Conservation (phyloP, 495 filamentous ascomycete species). For the Penicillium goetzii region DNA sequence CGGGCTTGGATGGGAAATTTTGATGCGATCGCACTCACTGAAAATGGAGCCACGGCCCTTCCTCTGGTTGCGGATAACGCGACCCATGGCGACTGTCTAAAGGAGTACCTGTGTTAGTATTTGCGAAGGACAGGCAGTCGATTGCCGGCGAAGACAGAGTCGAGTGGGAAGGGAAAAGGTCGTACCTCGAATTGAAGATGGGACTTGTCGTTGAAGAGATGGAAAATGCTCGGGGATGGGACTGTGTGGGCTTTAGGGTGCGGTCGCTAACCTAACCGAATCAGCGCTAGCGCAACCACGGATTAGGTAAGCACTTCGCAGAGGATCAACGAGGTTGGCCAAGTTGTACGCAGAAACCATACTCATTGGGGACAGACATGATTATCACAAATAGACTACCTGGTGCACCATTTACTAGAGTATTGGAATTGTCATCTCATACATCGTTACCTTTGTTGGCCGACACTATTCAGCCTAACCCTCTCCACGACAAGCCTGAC, state of each 20-base stretch:
- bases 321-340: not conserved
- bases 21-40: slow-evolving; percentile 66
- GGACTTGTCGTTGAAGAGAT: slow-evolving; percentile 53
- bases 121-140: slow-evolving; percentile 31
- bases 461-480: not conserved
- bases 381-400: not conserved
- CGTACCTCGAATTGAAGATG: slow-evolving; percentile 56
- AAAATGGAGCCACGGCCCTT: slow-evolving; percentile 99
- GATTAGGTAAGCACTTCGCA: slow-evolving; percentile 14
- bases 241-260: slow-evolving; percentile 57
- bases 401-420: not conserved
- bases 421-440: not conserved
- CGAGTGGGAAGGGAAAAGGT: slow-evolving; percentile 40
- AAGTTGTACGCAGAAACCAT: not conserved
- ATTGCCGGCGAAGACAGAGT: slow-evolving; percentile 28
- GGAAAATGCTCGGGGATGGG: slow-evolving; percentile 49
- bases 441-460: not conserved
- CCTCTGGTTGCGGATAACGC: slow-evolving; percentile 95
- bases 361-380: not conserved
- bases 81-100: slow-evolving; percentile 66
- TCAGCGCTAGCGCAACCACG: slow-evolving; percentile 38
- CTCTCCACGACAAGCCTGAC: not conserved
- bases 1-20: slow-evolving; percentile 25
- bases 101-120: slow-evolving; percentile 47
- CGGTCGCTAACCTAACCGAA: slow-evolving; percentile 54